Base-by-base conservation (phyloP, 805 yeast species). In the Candida sanyiensis region DNA sequence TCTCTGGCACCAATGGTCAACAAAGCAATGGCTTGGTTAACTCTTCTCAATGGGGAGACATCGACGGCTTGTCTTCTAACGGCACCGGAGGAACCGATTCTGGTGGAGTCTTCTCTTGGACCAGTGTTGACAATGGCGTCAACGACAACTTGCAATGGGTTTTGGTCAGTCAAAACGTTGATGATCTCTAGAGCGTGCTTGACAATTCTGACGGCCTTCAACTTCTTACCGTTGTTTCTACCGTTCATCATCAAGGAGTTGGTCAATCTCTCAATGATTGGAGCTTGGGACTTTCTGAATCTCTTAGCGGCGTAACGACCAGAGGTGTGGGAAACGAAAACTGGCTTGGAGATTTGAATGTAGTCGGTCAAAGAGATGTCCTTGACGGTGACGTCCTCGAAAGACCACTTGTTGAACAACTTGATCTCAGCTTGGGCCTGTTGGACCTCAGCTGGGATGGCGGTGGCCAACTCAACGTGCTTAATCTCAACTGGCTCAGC, bases 41-140 rank as follows among this genome's bases (percentile, higher is more conserved):
- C 97, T 81, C 99, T 90, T 84, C 99, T 89, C 72, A 93, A 82
- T 67, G 99, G 99, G 66, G 98, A 89, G 56, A 93, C 99, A 87
- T 93, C 99, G 69, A 93, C 99, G 59, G 99, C 98, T 79, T 94
- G 98, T 83, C 99, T 88, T 85, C 98, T 93, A 64, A 94, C 99
- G 67, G 97, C 86, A 85, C 98, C 98, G 66, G 97, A 89, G 67
- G 97, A 89, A 77, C 99, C 99, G 63, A 94, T 90, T 86, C 98
- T 89, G 80, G 99, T 93, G 67, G 97, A 87, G 76, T 93, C 99
- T 82, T 93, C 99, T 82, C 98, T 88, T 73, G 98, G 95, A 74
- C 99, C 99, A 58, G 97, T 85, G 96, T 94, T 94, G 78, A 87
- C 88, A 67, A 93, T 83, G 63, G 98, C 99, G 63, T 93, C 99